These are phyloP conservation scores for Aspergillus fijiensis DNA, from an alignment of 2,329 filamentous ascomycete genomes.

Conservation along the genomic window DNA sequence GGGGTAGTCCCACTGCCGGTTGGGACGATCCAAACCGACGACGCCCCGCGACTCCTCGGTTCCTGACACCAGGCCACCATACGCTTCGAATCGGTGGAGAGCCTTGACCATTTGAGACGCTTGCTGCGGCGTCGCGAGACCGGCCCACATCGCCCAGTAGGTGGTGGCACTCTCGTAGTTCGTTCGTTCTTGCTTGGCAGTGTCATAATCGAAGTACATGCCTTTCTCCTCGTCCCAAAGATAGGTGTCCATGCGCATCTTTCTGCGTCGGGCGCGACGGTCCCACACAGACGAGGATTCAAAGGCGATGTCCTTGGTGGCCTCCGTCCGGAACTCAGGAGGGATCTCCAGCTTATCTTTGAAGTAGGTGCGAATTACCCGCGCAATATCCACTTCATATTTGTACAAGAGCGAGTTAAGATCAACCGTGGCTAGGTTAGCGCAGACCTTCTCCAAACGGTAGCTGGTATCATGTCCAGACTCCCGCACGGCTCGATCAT, in stretches of 20 bases:
- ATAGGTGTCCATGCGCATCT: conserved; percentile 84
- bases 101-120: conserved; percentile 82
- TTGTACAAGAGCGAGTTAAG: conserved; percentile 95
- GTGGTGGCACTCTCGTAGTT: conserved; percentile 90
- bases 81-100: conserved; percentile 82
- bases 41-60: conserved; percentile 84
- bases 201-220: conserved; percentile 98
- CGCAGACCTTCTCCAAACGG: conserved; percentile 82
- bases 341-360: conserved; percentile 80
- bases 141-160: conserved; percentile 97
- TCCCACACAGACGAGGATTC: conserved; percentile 90
- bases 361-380: conserved; percentile 81
- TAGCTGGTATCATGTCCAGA: conserved; percentile 97
- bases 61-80: conserved; percentile 83
- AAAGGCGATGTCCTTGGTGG: conserved; percentile 64
- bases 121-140: conserved; percentile 79
- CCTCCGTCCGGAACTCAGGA: conserved; percentile 72
- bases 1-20: conserved; percentile 97
- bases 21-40: conserved; percentile 78
- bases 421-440: conserved; percentile 88
- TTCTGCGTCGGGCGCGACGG: conserved; percentile 78
- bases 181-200: conserved; percentile 73
- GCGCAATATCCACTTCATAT: conserved; percentile 91
- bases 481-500: conserved; percentile 92
- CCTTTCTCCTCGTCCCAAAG: conserved; percentile 89